These are phyloP conservation scores for Taiwanofungus camphoratus DNA, from an alignment of 1,284 basidiomycete species.

Conservation along the genomic window DNA sequence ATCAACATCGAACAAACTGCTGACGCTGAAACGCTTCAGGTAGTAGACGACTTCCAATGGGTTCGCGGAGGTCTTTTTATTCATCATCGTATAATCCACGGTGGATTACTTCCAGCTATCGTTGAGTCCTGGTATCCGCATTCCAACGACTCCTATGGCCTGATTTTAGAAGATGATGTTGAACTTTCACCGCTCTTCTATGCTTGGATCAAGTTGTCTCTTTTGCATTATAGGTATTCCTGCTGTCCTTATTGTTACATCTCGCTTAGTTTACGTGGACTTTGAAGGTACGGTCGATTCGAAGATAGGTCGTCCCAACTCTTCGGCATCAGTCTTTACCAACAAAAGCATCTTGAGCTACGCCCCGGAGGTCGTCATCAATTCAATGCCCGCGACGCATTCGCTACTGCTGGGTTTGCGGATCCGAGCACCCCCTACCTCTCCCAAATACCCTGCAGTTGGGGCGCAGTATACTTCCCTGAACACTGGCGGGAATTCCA, in stretches of 20 bases:
- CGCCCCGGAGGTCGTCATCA: constrained; percentile 58
- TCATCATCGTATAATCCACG: constrained; percentile 68
- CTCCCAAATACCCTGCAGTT: constrained; percentile 81
- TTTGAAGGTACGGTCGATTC: constrained; percentile 46
- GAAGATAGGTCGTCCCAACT: constrained; percentile 39
- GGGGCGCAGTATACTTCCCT: constrained; percentile 88
- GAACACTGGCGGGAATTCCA: constrained; percentile 84
- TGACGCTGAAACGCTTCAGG: constrained; percentile 50
- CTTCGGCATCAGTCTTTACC: constrained; percentile 79
- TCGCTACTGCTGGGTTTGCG: constrained; percentile 36
- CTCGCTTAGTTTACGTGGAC: not conserved
- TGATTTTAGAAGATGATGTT: constrained; percentile 79
- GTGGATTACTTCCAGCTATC: constrained; percentile 72
- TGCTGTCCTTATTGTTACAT: too few relatives aligned
- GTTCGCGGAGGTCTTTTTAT: constrained; percentile 49
- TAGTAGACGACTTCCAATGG: constrained; percentile 55
- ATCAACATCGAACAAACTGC: constrained; percentile 74
- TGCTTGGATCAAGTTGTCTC: constrained; percentile 73
- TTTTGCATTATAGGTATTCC: constrained; percentile 67
- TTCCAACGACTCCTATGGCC: constrained; percentile 65
- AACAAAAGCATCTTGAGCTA: constrained; percentile 75
- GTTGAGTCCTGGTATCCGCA: constrained; percentile 84
- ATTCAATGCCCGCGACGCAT: constrained; percentile 60
- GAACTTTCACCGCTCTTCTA: constrained; percentile 80
- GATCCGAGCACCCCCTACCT: constrained; percentile 64